Percentiles rank a stretch among this genome's conserved stretches.
These are phyloP conservation scores for Pseudozyma tsukubaensis DNA, from an alignment of 1,284 basidiomycete genomes.

Conservation along the genomic window DNA sequence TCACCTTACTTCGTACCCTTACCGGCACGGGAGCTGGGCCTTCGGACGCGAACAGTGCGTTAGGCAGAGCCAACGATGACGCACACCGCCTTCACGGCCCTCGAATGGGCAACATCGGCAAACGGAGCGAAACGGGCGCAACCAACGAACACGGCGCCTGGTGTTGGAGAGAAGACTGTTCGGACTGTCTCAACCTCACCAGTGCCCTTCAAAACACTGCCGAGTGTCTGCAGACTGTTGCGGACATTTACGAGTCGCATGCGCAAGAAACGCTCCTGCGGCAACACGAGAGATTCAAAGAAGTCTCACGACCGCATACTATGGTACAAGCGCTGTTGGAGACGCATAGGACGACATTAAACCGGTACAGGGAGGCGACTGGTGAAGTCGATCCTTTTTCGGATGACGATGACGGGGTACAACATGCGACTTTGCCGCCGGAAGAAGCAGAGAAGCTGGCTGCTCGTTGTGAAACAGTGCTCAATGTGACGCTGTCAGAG, in stretches of 20 bases:
- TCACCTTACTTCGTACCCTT: constrained; percentile 48
- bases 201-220: constrained; percentile 82
- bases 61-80: constrained; percentile 73
- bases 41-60: constrained; percentile 64
- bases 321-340: constrained; percentile 78
- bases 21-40: constrained; percentile 47
- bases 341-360: constrained; percentile 74
- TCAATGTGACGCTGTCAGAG: constrained; percentile 87
- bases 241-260: constrained; percentile 82
- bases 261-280: constrained; percentile 78
- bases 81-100: constrained; percentile 70
- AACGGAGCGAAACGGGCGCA: constrained; percentile 70
- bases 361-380: constrained; percentile 70
- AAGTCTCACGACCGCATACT: constrained; percentile 78
- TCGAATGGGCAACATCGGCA: constrained; percentile 70
- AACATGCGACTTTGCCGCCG: constrained; percentile 2
- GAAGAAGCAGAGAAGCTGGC: constrained; percentile 72
- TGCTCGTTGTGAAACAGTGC: constrained; percentile 83
- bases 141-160: constrained; percentile 81
- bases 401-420: constrained; percentile 4
- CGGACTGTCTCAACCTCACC: constrained; percentile 80
- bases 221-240: constrained; percentile 79
- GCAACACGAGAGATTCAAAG: constrained; percentile 81
- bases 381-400: constrained; percentile 15
- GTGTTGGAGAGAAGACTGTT: constrained; percentile 84